phyloP scores from a whole-genome alignment of 2,329 filamentous ascomycete genomes.

The Stemphylium vesicarium region DNA sequence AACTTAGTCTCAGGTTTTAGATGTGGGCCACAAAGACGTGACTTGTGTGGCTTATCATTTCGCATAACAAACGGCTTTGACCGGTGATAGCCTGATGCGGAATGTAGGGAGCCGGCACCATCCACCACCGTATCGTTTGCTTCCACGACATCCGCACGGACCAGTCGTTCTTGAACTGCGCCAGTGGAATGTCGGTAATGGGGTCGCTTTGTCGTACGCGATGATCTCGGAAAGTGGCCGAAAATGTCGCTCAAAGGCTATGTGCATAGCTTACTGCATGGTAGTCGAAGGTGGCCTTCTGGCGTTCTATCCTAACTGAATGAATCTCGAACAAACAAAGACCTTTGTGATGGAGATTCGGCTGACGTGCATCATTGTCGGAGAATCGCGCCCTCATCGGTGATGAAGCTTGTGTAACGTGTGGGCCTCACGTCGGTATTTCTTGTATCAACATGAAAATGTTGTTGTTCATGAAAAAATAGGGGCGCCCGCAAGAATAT shows the following conservation, averaged over 20 bases:
- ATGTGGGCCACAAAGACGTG: constrained; percentile 22
- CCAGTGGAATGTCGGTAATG: constrained; percentile 31
- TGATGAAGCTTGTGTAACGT: background rate
- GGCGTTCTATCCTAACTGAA: background rate
- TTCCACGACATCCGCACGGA: constrained; percentile 37
- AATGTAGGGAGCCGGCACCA: constrained; percentile 21
- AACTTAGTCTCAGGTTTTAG: constrained; percentile 23
- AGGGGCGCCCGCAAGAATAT: background rate
- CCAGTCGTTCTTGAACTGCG: constrained; percentile 44
- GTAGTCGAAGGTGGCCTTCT: constrained; percentile 5
- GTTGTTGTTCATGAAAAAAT: background rate
- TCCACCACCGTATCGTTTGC: constrained; percentile 32
- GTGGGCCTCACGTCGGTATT: background rate
- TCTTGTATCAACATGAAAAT: background rate
- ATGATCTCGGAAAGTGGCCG: constrained; percentile 30
- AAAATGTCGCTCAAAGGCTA: constrained; percentile 28
- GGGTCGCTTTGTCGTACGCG: constrained; percentile 35
- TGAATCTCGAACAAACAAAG: background rate
- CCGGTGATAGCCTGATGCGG: constrained; percentile 27
- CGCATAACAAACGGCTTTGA: constrained; percentile 30
- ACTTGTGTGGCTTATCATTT: constrained; percentile 18
- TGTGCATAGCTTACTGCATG: constrained; percentile 24
- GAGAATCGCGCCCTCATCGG: background rate
- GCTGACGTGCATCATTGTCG: background rate
- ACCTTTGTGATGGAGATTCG: constrained; percentile 4